These are phyloP conservation scores for Colletotrichum australisinense DNA, from an alignment of 2,329 filamentous ascomycete genomes.

Conservation along the genomic window DNA sequence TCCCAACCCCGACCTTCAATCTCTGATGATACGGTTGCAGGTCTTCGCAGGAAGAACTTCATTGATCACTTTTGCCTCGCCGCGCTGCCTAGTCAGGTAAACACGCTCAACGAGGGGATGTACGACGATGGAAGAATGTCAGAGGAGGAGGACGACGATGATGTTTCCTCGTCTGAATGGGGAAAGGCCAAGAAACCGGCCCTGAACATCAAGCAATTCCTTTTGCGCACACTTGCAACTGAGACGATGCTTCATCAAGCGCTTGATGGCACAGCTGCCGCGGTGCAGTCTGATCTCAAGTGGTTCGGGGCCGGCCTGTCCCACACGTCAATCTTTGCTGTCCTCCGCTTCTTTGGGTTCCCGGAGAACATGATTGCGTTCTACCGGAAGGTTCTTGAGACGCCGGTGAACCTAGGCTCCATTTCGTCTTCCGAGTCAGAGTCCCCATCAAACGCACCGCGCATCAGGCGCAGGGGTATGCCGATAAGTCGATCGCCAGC, in stretches of 20 bases:
- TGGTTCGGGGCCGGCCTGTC: conserved; percentile 57
- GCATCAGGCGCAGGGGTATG: conserved; percentile 64
- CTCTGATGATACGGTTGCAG: background rate
- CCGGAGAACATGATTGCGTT: conserved; percentile 67
- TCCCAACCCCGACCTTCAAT: background rate
- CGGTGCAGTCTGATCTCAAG: conserved; percentile 59
- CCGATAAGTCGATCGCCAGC: conserved; percentile 71
- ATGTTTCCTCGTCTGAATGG: conserved; percentile 5
- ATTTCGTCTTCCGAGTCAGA: conserved; percentile 56
- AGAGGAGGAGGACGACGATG: conserved; percentile 4
- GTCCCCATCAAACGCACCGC: conserved; percentile 50
- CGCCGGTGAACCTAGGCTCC: conserved; percentile 64
- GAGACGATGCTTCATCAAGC: conserved; percentile 58
- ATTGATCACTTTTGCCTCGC: background rate
- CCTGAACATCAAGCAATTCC: conserved; percentile 56
- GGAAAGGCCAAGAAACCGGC: conserved; percentile 36
- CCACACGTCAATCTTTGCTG: conserved; percentile 67
- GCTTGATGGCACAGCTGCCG: conserved; percentile 57
- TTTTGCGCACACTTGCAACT: conserved; percentile 60
- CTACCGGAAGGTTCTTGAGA: conserved; percentile 68
- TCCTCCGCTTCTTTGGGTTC: conserved; percentile 70
- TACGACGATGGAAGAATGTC: conserved; percentile 19
- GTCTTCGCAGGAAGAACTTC: background rate
- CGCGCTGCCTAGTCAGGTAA: background rate
- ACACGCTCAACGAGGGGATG: background rate